Percentiles rank a stretch among this genome's conserved stretches.
Evolutionary conservation across 2,329 filamentous ascomycete species (phyloP).

Genomic region (Cadophora luteo-olivacea): DNA sequence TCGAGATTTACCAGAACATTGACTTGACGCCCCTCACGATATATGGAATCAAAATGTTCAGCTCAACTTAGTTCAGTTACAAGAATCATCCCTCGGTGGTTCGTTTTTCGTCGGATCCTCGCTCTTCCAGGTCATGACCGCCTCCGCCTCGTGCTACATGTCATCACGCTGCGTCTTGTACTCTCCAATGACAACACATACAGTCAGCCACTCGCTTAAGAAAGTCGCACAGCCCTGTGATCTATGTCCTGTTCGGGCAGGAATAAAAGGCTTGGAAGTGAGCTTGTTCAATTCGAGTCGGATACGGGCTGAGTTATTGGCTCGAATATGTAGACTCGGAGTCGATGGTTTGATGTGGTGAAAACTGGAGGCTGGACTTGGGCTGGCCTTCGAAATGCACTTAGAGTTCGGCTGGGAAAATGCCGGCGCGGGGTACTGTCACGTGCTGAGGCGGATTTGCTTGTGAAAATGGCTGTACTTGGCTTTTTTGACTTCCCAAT

Average conservation of each 20-base stretch:
- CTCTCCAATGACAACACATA: conserved; percentile 4
- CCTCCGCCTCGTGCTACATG: neutral
- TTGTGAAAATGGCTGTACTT: neutral
- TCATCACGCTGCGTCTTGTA: conserved; percentile 4
- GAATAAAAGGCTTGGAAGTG: neutral
- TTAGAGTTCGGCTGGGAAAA: neutral
- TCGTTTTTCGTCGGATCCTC: neutral
- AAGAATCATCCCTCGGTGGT: neutral
- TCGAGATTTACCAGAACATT: no score
- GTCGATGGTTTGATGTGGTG: neutral
- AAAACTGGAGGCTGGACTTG: neutral
- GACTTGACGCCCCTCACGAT: neutral
- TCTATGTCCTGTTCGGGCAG: neutral
- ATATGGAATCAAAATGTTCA: neutral
- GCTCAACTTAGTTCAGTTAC: neutral
- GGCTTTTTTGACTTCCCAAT: neutral
- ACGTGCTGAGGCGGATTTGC: neutral
- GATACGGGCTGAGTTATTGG: neutral
- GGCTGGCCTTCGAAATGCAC: neutral
- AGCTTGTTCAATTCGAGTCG: neutral
- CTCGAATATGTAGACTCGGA: neutral
- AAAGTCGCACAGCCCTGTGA: neutral
- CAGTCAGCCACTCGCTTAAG: neutral
- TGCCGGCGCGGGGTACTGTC: conserved; percentile 6
- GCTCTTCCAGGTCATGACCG: neutral